A percentile compares a stretch with the other conserved stretches of the same genome.
Evolutionary conservation across 257 asterid genomes (phyloP).

Genomic region (Leptodermis oblonga): DNA sequence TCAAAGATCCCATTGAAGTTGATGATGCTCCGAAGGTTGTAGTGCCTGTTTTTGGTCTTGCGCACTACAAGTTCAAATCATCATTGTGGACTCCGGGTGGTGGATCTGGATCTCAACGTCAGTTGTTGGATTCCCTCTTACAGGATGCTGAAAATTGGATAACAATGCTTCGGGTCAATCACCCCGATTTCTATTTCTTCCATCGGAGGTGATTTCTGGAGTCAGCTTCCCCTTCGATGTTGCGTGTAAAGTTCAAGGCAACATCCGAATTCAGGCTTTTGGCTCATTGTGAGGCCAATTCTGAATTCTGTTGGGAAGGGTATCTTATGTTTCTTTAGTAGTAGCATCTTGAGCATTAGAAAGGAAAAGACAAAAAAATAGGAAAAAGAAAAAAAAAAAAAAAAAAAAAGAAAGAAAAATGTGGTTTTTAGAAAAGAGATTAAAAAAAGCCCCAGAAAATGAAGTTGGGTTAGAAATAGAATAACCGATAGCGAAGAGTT

Average conservation of each 20-base stretch:
- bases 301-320: background rate
- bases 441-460: background rate
- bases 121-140: constrained; percentile 45
- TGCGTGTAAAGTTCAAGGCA: background rate
- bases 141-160: constrained; percentile 78
- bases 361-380: background rate
- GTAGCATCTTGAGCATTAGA: background rate
- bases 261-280: background rate
- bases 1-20: constrained; percentile 43
- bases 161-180: constrained; percentile 50
- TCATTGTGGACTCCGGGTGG: constrained; percentile 69
- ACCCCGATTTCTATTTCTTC: constrained; percentile 92
- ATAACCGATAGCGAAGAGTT: background rate
- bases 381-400: background rate
- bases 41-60: constrained; percentile 82
- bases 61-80: constrained; percentile 65
- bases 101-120: constrained; percentile 47
- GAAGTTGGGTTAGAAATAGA: constrained; percentile 7
- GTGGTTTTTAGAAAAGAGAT: background rate
- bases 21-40: constrained; percentile 51
- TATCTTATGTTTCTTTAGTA: background rate
- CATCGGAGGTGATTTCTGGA: constrained; percentile 42
- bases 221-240: constrained; percentile 1
- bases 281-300: constrained; percentile 1
- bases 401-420: background rate